A percentile compares a stretch with the other conserved stretches of the same genome.
Evolutionary conservation across 1,139 yeast genomes (phyloP).

Genomic region (Pichia norvegensis): DNA sequence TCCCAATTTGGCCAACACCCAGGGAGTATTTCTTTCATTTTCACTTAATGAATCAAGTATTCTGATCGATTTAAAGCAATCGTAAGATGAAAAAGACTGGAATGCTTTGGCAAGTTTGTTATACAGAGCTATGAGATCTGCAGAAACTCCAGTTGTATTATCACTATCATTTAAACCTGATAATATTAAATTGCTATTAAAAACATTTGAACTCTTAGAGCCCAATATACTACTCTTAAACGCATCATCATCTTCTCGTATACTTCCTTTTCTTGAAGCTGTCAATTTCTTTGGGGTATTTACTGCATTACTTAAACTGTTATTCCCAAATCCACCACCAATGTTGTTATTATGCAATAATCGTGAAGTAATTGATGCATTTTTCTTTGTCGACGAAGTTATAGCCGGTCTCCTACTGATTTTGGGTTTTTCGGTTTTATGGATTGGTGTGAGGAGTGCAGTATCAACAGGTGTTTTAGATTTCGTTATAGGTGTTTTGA

Average conservation of each 20-base stretch:
- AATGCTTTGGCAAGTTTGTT: constrained; percentile 57
- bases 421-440: constrained; percentile 4
- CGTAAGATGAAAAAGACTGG: constrained; percentile 59
- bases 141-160: constrained; percentile 12
- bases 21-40: constrained; percentile 65
- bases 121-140: constrained; percentile 44
- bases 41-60: constrained; percentile 57
- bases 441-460: constrained; percentile 5
- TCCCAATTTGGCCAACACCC: constrained; percentile 79
- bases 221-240: neutral
- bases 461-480: constrained; percentile 8
- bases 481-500: constrained; percentile 17
- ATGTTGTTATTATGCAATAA: constrained; percentile 8
- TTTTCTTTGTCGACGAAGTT: neutral
- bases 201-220: neutral
- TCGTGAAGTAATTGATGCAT: constrained; percentile 11
- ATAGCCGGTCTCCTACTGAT: neutral
- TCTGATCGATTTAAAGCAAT: constrained; percentile 75
- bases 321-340: neutral
- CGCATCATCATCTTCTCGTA: neutral
- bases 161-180: constrained; percentile 5
- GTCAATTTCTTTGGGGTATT: neutral
- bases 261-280: neutral
- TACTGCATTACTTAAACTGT: neutral
- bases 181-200: constrained; percentile 1